These are phyloP conservation scores for Fraxinus sp. DNA, from an alignment of 305 asterid genomes.

Conservation along the genomic window DNA sequence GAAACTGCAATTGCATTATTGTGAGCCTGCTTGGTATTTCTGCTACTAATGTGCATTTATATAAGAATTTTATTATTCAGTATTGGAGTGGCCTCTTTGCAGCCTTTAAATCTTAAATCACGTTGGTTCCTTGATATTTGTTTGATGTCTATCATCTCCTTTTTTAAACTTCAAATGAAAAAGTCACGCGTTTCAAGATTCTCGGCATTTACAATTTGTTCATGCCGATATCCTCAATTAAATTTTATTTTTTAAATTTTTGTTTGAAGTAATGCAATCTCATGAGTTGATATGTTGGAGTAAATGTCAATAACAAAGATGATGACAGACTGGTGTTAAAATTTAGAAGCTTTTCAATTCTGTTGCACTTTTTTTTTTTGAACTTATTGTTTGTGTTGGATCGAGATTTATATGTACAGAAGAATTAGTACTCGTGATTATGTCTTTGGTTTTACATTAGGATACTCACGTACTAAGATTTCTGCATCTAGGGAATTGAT, in stretches of 20 bases:
- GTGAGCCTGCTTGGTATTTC: conserved; percentile 14
- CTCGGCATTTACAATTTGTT: conserved; percentile 12
- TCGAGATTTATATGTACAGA: conserved; percentile 17
- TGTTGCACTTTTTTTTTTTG: conserved; percentile 3
- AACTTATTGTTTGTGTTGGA: not conserved
- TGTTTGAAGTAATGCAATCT: not conserved
- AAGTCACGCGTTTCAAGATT: conserved; percentile 5
- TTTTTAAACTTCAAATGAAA: not conserved
- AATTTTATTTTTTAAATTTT: not conserved
- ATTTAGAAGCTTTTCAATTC: conserved; percentile 1
- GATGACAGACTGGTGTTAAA: not conserved
- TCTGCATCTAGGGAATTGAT: conserved; percentile 75
- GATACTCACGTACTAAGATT: conserved; percentile 37
- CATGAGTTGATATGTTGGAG: not conserved
- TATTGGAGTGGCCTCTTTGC: not conserved
- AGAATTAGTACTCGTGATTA: conserved; percentile 11
- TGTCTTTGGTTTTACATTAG: conserved; percentile 21
- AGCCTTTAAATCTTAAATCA: not conserved
- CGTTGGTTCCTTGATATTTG: conserved; percentile 2
- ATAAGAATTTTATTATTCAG: not conserved
- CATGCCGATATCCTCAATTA: conserved; percentile 12
- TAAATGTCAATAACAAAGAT: not conserved
- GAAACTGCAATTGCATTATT: conserved; percentile 19
- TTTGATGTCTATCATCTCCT: conserved; percentile 7
- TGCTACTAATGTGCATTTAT: conserved; percentile 7